Evolutionary conservation across 2,329 filamentous ascomycete genomes (phyloP), one percentile per base, ranked within the genome.

Genomic region (Meredithiella fracta): DNA sequence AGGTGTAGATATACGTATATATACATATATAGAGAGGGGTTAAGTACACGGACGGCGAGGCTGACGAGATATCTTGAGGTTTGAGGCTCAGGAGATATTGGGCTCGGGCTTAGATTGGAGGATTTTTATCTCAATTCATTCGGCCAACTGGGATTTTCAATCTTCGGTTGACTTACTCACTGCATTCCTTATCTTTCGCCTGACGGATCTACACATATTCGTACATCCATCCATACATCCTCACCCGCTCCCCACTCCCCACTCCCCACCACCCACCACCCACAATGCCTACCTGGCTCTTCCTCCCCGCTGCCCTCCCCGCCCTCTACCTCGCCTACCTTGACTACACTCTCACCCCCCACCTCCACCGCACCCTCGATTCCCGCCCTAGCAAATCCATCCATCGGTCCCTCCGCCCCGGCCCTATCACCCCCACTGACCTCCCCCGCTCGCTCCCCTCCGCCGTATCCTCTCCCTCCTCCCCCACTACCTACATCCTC

Each of bases 401-500:
- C 34, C 22, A 23, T 17, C 55, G 60, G 62, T 57, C 64, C 64
- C 50, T 64, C 17, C 63, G 58, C 26, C 59, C 58, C 5, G 61
- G 58, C 26, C 57, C 47, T 11, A 62, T 58, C 15, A 51, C 53
- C 17, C 54, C 49, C 38, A 56, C 38, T 9, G 59, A 58, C 38
- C 52, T 58, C 25, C 47, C 37, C 9, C 37, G 52, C 5, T 58
- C 57, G 34, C 58, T 66, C 1, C 63, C 64, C 1, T 52, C 51
- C 2, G 60, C 63, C 1, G 62, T 64, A 11, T 44, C 40, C n/a
- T 50, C 59, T 8, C 42, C 42, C 15, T 47, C 58, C 9, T 56
- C 62, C 40, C 56, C 59, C 5, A 58, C 61, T 1, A 52, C 61
- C 25, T 66, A 63, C 63, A 54, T 66, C 25, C 59, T 67, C 15